phyloP scores from a whole-genome alignment of 257 asterid species.

The Solanum virginianum region DNA sequence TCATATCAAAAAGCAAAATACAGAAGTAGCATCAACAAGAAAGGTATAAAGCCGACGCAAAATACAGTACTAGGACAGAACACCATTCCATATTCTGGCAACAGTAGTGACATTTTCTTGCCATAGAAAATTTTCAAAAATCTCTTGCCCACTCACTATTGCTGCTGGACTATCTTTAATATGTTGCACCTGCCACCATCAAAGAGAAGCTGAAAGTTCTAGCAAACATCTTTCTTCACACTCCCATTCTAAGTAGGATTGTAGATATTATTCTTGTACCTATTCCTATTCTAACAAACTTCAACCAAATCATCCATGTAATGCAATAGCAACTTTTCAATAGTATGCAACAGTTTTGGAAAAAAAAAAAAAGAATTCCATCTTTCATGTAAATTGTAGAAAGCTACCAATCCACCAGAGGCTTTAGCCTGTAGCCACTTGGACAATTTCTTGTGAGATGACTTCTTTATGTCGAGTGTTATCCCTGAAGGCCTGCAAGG shows the following conservation, averaged over 20 bases:
- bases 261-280: no score
- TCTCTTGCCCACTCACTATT: background rate
- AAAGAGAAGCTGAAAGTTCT: background rate
- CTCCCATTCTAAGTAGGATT: background rate
- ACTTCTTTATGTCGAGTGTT: conserved; percentile 76
- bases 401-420: conserved; percentile 53
- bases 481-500: conserved; percentile 84
- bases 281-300: no score
- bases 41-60: background rate
- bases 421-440: conserved; percentile 92
- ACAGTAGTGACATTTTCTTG: background rate
- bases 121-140: background rate
- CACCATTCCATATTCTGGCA: background rate
- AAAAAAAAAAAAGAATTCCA: background rate
- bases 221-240: background rate
- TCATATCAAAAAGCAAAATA: background rate
- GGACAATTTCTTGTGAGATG: conserved; percentile 88
- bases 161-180: background rate
- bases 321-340: background rate
- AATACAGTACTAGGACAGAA: background rate
- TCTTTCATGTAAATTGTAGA: background rate
- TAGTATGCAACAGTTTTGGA: background rate
- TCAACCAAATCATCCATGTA: background rate
- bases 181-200: background rate
- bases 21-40: background rate